Evolutionary conservation across 805 yeast species (phyloP).

Genomic region (Metschnikowia sp.): DNA sequence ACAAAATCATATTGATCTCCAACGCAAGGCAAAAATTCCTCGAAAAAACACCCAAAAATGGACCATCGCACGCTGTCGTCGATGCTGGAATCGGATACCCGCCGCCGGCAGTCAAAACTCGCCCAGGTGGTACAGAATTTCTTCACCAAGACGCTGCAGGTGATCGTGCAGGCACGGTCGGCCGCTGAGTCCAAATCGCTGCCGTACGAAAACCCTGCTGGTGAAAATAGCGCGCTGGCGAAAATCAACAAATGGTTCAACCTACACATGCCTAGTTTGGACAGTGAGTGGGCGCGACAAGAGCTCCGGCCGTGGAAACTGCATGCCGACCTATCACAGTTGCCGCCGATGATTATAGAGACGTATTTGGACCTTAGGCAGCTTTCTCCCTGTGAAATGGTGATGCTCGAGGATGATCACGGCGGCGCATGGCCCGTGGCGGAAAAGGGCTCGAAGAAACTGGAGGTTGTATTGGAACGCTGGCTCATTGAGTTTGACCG

Average conservation of each 20-base stretch:
- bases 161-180: slow-evolving; percentile 49
- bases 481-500: slow-evolving; percentile 83
- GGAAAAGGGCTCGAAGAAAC: slow-evolving; percentile 55
- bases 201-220: slow-evolving; percentile 7
- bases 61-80: too few species aligned
- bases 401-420: slow-evolving; percentile 55
- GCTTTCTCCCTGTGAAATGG: slow-evolving; percentile 52
- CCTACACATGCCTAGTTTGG: slow-evolving; percentile 40
- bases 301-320: slow-evolving; percentile 62
- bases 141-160: slow-evolving; percentile 59
- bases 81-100: slow-evolving; percentile 2
- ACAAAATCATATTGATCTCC: too few species aligned
- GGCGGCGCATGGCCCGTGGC: slow-evolving; percentile 55
- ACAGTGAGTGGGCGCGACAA: slow-evolving; percentile 39
- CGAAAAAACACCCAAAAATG: too few species aligned
- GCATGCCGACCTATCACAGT: slow-evolving; percentile 35
- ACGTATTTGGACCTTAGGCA: slow-evolving; percentile 68
- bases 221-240: slow-evolving; percentile 9
- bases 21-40: too few species aligned
- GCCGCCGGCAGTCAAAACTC: slow-evolving; percentile 31
- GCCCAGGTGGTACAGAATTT: slow-evolving; percentile 54
- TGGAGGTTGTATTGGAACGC: slow-evolving; percentile 89
- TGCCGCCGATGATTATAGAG: slow-evolving; percentile 85
- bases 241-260: slow-evolving; percentile 63
- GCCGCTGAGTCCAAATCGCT: slow-evolving; percentile 16